These are phyloP conservation scores for Phaeodactylum tricornutum DNA, from an alignment of 108 stramenopile genomes.

Conservation along the genomic window DNA sequence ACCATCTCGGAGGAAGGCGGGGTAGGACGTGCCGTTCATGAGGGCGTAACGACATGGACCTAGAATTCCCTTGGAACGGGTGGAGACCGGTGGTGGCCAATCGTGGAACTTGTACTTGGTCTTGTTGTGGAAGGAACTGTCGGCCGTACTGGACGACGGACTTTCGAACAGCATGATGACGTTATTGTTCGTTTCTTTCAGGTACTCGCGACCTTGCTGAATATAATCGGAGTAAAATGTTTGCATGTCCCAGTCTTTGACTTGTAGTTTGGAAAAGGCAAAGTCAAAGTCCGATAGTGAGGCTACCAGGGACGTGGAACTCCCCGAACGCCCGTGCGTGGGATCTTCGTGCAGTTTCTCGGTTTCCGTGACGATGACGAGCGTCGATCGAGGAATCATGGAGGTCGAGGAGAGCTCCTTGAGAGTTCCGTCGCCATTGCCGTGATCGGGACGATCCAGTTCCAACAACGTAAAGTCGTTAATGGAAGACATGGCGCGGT, in stretches of 20 bases:
- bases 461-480: conserved; percentile 11
- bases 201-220: conserved; percentile 18
- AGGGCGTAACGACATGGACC: conserved; percentile 18
- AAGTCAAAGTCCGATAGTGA: conserved; percentile 3
- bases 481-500: conserved; percentile 7
- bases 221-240: conserved; percentile 23
- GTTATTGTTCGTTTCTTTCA: not conserved
- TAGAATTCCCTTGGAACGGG: conserved; percentile 6
- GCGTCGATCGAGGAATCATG: conserved; percentile 8
- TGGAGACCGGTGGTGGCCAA: conserved; percentile 21
- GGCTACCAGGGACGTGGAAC: not conserved
- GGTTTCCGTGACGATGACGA: conserved; percentile 15
- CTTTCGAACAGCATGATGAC: conserved; percentile 26
- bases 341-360: conserved; percentile 13
- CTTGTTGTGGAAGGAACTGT: conserved; percentile 12
- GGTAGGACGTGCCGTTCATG: conserved; percentile 15
- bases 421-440: not conserved
- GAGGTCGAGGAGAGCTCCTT: not conserved
- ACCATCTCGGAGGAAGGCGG: conserved; percentile 12
- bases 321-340: not conserved
- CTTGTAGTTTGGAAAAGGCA: conserved; percentile 8
- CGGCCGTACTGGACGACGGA: conserved; percentile 13
- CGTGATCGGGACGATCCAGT: not conserved
- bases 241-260: conserved; percentile 13
- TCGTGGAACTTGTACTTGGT: conserved; percentile 18